A percentile compares a stretch with the other conserved stretches of the same genome.
Evolutionary conservation across 2,329 filamentous ascomycete species (phyloP).

Genomic region (Tricladium varicosporioides): DNA sequence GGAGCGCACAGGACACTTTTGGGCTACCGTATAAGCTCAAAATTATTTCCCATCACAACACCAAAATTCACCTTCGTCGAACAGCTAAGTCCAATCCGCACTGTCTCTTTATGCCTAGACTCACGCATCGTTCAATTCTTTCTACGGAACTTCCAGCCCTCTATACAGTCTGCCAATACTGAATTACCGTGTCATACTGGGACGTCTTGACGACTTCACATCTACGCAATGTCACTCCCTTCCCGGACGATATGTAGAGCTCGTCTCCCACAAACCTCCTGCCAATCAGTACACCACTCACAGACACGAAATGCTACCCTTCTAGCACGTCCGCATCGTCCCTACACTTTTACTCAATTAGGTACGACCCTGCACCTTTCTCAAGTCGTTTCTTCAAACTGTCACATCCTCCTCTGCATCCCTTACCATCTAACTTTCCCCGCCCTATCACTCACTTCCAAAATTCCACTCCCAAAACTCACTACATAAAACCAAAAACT

Average conservation of each 20-base stretch:
- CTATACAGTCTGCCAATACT: too few species aligned
- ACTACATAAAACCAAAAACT: too few species aligned
- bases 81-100: neutral
- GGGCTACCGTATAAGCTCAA: constrained; percentile 5
- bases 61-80: neutral
- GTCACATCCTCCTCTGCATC: too few species aligned
- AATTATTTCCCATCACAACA: constrained; percentile 6
- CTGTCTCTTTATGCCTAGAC: neutral
- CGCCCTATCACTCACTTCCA: too few species aligned
- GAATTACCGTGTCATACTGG: too few species aligned
- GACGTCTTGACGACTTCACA: neutral
- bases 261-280: constrained; percentile 2
- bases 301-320: constrained; percentile 72
- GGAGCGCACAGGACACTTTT: neutral
- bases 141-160: too few species aligned
- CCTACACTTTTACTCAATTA: constrained; percentile 96
- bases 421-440: too few species aligned
- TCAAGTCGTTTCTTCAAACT: too few species aligned
- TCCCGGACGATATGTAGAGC: constrained; percentile 21
- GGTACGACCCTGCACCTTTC: constrained; percentile 22
- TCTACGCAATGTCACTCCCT: constrained; percentile 14
- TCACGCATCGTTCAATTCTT: too few species aligned
- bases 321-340: constrained; percentile 81
- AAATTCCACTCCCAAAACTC: too few species aligned
- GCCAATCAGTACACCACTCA: neutral